A percentile compares a stretch with the other conserved stretches of the same genome.
Evolutionary conservation across 495 filamentous ascomycete species (phyloP).

Genomic region (Lentithecium fluviatile): DNA sequence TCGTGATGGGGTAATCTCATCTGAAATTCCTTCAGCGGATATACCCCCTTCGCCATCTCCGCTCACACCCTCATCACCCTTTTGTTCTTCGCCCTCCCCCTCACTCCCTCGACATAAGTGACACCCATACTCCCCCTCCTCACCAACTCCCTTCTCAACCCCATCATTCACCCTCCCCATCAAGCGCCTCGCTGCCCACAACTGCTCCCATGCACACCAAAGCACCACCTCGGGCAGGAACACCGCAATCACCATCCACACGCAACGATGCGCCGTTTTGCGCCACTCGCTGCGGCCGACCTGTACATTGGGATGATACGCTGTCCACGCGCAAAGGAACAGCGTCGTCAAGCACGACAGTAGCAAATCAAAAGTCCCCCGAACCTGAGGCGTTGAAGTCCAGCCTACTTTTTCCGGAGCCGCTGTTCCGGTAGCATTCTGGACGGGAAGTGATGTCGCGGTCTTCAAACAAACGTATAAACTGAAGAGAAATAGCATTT

Average conservation of each 20-base stretch:
- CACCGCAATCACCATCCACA: slow-evolving; percentile 28
- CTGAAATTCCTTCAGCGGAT: too few species aligned
- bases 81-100: not conserved
- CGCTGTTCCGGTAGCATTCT: too few species aligned
- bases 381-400: slow-evolving; percentile 13
- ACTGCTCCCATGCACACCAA: slow-evolving; percentile 31
- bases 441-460: too few species aligned
- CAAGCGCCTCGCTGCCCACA: slow-evolving; percentile 12
- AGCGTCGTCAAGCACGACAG: slow-evolving; percentile 31
- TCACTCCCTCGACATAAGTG: too few species aligned
- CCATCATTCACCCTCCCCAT: slow-evolving; percentile 4
- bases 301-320: slow-evolving; percentile 32
- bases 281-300: not conserved
- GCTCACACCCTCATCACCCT: not conserved
- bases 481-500: too few species aligned
- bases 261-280: not conserved
- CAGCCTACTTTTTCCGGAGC: slow-evolving; percentile 9
- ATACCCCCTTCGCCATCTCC: not conserved
- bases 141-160: not conserved
- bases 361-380: slow-evolving; percentile 27
- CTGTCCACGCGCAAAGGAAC: slow-evolving; percentile 31
- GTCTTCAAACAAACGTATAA: too few species aligned
- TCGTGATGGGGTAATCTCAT: too few species aligned
- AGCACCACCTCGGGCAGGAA: slow-evolving; percentile 29
- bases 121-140: too few species aligned